Base-by-base conservation (phyloP, 805 yeast species). In the Candida incommunis region DNA sequence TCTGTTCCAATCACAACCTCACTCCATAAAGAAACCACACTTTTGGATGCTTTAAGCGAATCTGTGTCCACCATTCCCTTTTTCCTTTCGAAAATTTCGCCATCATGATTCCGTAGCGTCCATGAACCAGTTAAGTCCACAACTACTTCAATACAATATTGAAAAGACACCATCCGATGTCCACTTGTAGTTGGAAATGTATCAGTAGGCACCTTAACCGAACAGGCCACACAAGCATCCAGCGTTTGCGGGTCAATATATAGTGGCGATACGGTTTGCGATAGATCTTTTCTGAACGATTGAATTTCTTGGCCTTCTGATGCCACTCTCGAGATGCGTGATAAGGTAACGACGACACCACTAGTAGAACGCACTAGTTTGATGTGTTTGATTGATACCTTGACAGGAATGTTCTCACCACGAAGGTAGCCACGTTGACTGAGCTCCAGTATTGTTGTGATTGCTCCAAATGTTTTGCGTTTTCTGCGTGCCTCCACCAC, bases 1-100 rank as follows among this genome's bases (percentile, higher is more conserved):
- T 75, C 80, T 0, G 94, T 86, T 2, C 96, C 96, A 23, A 87
- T 71, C 21, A 84, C 69, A 1, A 86, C 73, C 59, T 83, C 95
- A 1, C 85, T 74, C 43, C 87, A 83, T 56, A 85, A 64, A n/a
- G 85, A 84, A 4, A 87, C 67, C 20, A 86, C 86, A 56, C 87
- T 83, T 52, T 78, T 78, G 65, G 77, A 71, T 46, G 86, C 66
- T 59, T 84, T 85, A 55, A 81, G 68, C 54, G 73, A 74, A 62
- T 86, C 95, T 3, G 90, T 90, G 58, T 87, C 86, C 45, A 84
- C 72, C 20, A 48, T 62, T 66, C 13, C 67, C 44, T 3, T 54
- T 51, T 22, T 66, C 56, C 3, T 65, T 59, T 51, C 40, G 59
- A 50, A 49, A 57, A 62, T 4, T 64, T 54, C 47, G 9, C 37